phyloP scores from a whole-genome alignment of 2,329 filamentous ascomycete species.

The Colletotrichum sansevieriae region DNA sequence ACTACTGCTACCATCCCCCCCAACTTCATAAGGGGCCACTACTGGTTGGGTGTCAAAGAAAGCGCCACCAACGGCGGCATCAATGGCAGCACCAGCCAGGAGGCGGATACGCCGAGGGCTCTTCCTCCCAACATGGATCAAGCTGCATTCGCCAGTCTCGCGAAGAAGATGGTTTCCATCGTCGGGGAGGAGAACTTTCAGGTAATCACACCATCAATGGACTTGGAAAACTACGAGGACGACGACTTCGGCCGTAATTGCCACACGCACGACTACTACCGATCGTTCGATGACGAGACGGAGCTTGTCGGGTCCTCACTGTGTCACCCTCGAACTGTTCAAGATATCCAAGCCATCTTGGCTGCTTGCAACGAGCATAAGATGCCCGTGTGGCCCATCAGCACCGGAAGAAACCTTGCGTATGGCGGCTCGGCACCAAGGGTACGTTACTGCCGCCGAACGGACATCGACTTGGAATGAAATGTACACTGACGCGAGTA shows the following conservation, averaged over 20 bases:
- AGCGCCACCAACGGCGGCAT: not conserved
- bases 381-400: constrained; percentile 64
- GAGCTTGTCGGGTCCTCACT: constrained; percentile 27
- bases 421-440: constrained; percentile 67
- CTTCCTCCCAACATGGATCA: constrained; percentile 9
- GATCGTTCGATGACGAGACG: constrained; percentile 30
- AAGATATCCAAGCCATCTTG: constrained; percentile 55
- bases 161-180: not conserved
- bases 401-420: constrained; percentile 63
- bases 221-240: constrained; percentile 29
- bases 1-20: constrained; percentile 14
- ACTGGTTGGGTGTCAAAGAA: constrained; percentile 15
- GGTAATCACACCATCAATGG: constrained; percentile 16
- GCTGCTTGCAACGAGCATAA: constrained; percentile 56
- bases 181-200: constrained; percentile 13
- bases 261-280: constrained; percentile 34
- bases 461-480: too few relatives aligned
- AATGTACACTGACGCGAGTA: not conserved
- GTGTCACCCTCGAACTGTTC: constrained; percentile 43
- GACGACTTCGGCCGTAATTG: constrained; percentile 34
- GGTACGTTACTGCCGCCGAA: constrained; percentile 23
- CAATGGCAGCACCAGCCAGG: constrained; percentile 8
- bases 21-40: constrained; percentile 9
- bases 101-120: constrained; percentile 2
- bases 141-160: not conserved